phyloP scores from a whole-genome alignment of 2,329 filamentous ascomycete genomes.

The Cladosporium velox region DNA sequence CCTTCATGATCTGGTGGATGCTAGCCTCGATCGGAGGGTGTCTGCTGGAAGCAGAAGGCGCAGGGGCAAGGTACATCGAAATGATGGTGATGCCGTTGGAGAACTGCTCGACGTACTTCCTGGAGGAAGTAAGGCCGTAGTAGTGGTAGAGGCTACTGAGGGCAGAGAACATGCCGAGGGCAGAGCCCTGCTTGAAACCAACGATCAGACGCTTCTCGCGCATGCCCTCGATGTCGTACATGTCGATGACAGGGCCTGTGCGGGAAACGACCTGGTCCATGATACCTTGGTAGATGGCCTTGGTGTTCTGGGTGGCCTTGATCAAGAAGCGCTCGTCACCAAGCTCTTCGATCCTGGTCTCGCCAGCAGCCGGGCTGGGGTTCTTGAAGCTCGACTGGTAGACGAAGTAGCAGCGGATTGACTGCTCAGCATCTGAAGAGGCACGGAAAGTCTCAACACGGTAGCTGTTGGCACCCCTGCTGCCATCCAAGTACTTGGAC shows the following conservation, averaged over 20 bases:
- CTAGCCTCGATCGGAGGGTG: conserved; percentile 86
- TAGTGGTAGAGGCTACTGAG: conserved; percentile 97
- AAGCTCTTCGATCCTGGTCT: conserved; percentile 88
- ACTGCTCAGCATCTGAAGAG: conserved; percentile 69
- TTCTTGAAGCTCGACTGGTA: conserved; percentile 93
- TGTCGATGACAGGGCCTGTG: conserved; percentile 93
- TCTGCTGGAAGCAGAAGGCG: conserved; percentile 57
- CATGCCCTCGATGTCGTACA: conserved; percentile 90
- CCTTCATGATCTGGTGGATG: conserved; percentile 98
- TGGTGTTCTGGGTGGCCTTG: conserved; percentile 95
- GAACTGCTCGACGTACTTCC: conserved; percentile 98
- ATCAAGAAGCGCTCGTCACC: conserved; percentile 92
- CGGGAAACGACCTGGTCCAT: conserved; percentile 81
- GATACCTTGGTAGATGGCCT: conserved; percentile 91
- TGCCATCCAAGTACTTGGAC: conserved; percentile 88
- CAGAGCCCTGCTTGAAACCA: conserved; percentile 90
- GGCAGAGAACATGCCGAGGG: conserved; percentile 90
- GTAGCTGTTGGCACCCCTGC: conserved; percentile 70
- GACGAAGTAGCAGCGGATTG: conserved; percentile 96
- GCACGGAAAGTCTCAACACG: conserved; percentile 98
- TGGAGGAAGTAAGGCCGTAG: conserved; percentile 92
- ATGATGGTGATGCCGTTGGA: conserved; percentile 97
- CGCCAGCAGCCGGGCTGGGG: conserved; percentile 68
- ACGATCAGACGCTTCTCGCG: conserved; percentile 92
- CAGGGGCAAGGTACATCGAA: conserved; percentile 86